These are phyloP conservation scores for Coemansia sp. DNA, from an alignment of 192 early-diverging fungal genomes.

Conservation along the genomic window DNA sequence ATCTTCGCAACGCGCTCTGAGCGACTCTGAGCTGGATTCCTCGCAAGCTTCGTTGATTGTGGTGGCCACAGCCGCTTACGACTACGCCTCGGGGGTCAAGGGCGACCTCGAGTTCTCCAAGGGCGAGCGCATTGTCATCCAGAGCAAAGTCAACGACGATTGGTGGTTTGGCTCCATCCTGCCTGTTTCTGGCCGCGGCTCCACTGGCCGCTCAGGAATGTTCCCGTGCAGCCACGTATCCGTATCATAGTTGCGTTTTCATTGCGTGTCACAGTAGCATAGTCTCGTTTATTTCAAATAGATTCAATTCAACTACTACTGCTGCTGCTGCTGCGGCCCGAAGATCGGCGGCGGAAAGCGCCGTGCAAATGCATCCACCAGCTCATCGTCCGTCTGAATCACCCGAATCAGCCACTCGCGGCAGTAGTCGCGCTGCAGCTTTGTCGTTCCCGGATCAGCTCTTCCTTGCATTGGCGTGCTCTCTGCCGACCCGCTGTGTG, in stretches of 20 bases:
- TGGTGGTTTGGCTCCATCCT: slow-evolving; percentile 54
- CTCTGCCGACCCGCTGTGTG: slow-evolving; percentile 4
- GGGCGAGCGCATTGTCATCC: slow-evolving; percentile 52
- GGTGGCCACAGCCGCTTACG: slow-evolving; percentile 48
- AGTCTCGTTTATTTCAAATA: background rate
- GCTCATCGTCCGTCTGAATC: slow-evolving; percentile 51
- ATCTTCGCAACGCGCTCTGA: slow-evolving; percentile 6
- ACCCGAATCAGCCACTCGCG: slow-evolving; percentile 51
- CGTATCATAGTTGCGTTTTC: slow-evolving; percentile 6
- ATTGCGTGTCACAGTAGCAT: slow-evolving; percentile 5
- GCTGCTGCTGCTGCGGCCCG: slow-evolving; percentile 10
- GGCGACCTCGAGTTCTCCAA: slow-evolving; percentile 46
- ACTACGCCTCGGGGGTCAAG: slow-evolving; percentile 49
- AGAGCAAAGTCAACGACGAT: slow-evolving; percentile 54
- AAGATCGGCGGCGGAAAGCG: slow-evolving; percentile 49
- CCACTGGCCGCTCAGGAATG: slow-evolving; percentile 49
- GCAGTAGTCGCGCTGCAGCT: slow-evolving; percentile 49
- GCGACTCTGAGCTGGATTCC: slow-evolving; percentile 7
- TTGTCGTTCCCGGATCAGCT: slow-evolving; percentile 1
- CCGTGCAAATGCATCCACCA: slow-evolving; percentile 52
- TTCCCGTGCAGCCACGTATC: slow-evolving; percentile 54
- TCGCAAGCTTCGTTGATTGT: slow-evolving; percentile 36
- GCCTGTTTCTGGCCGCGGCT: slow-evolving; percentile 36
- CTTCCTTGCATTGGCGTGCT: slow-evolving; percentile 8
- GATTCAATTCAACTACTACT: background rate